These are phyloP conservation scores for Sodiomyces alkalinus DNA, from an alignment of 2,329 filamentous ascomycete genomes.

Conservation along the genomic window DNA sequence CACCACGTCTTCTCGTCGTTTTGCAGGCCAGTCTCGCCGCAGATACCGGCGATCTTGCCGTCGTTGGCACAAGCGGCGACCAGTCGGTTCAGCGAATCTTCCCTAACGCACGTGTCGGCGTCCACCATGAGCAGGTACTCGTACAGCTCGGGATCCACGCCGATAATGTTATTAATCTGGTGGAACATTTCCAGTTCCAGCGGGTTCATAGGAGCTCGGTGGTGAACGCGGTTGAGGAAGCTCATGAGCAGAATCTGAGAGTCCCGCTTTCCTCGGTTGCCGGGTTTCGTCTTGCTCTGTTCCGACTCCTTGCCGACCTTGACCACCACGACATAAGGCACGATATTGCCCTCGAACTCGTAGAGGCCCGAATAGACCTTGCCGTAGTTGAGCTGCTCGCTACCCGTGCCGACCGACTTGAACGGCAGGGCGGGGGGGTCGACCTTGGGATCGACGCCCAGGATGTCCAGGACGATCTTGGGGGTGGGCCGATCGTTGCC, in stretches of 20 bases:
- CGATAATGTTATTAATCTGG: constrained; percentile 98
- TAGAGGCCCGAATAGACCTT: constrained; percentile 98
- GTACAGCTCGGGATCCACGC: constrained; percentile 92
- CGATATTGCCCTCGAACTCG: constrained; percentile 93
- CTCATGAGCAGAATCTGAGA: constrained; percentile 92
- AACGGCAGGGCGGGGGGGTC: constrained; percentile 90
- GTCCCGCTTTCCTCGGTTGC: constrained; percentile 96
- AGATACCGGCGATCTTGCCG: constrained; percentile 92
- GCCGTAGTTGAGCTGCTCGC: constrained; percentile 90
- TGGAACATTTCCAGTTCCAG: constrained; percentile 97
- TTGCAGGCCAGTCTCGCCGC: constrained; percentile 88
- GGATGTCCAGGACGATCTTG: constrained; percentile 93
- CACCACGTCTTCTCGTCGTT: constrained; percentile 94
- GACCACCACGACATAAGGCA: constrained; percentile 89
- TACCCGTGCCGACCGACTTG: constrained; percentile 79
- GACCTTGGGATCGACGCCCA: constrained; percentile 92
- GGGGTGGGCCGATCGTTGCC: constrained; percentile 95
- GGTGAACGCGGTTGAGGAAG: constrained; percentile 95
- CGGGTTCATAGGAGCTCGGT: constrained; percentile 85
- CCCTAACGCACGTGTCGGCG: constrained; percentile 85
- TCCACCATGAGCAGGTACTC: constrained; percentile 97
- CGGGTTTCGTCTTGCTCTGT: constrained; percentile 77
- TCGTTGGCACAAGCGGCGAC: constrained; percentile 89
- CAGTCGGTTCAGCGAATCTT: constrained; percentile 83
- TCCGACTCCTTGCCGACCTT: constrained; percentile 97